Base-by-base conservation (phyloP, 2,329 filamentous ascomycete genomes). In the Claviceps pazoutovae region DNA sequence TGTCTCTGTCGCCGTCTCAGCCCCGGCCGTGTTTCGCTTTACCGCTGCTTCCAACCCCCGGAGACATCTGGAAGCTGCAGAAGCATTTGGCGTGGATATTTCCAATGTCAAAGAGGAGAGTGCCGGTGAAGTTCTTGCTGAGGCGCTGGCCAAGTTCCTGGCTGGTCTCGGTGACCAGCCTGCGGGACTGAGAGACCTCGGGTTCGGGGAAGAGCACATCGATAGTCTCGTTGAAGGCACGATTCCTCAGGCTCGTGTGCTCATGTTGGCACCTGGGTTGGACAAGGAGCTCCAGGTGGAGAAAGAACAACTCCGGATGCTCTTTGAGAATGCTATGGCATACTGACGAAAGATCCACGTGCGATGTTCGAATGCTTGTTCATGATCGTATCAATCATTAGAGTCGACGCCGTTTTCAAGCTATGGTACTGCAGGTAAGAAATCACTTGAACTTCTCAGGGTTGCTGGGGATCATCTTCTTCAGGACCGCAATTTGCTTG, bases 21-120 rank as follows among this genome's bases (percentile, higher is more conserved):
- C 91, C 0, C 91, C 93, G 0, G 86, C 91, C 1, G 91, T 97
- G 1, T 98, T 97, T 78, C 82, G 80, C 34, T 97, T 97, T 70
- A 98, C 91, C 0, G 91, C 77, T 0, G 78, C 91, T 1, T 93
- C 87, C 1, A 97, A 97, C 63, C 93, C 93, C 0, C 88, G 95
- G 50, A 82, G 93, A 9, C 93, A 98, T 71, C 71, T 98, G 38
- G 81, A 83, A 4, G 93, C 91, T 0, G 91, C 93, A 0, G 89
- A 95, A 66, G 82, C 79, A 0, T 97, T 98, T 58, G 93, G 91
- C 2, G 86, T 94, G 1, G 93, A 98, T 61, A 80, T 94, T 49
- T 84, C 80, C 44, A 86, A 89, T 49, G 88, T 94, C 17, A 95
- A 94, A 74, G 79, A 78, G 49, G 91, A 95, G 68, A 89, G 83